Evolutionary conservation across 2,329 filamentous ascomycete genomes (phyloP).

Genomic region (Colletotrichum sp.): DNA sequence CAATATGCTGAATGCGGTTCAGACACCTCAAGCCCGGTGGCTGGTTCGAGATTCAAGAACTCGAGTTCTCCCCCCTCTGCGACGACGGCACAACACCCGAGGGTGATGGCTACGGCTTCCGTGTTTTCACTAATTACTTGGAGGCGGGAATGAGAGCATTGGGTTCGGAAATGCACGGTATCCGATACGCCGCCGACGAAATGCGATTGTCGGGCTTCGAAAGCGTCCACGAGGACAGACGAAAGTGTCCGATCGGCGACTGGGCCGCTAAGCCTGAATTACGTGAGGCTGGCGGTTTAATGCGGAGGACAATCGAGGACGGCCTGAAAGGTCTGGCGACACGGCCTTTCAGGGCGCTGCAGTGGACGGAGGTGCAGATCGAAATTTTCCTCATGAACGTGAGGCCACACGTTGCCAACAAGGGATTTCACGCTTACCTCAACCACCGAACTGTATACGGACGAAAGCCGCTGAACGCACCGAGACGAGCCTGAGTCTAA

Average conservation of each 20-base stretch:
- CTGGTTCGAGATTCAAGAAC: constrained; percentile 55
- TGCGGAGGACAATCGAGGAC: constrained; percentile 47
- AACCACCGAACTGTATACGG: constrained; percentile 44
- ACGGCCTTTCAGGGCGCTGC: constrained; percentile 41
- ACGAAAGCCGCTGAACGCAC: constrained; percentile 35
- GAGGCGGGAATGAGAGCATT: constrained; percentile 43
- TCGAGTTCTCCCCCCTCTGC: constrained; percentile 43
- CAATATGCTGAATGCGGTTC: neutral
- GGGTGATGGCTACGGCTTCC: constrained; percentile 48
- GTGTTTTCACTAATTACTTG: constrained; percentile 50
- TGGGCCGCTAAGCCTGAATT: constrained; percentile 48
- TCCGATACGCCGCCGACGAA: constrained; percentile 38
- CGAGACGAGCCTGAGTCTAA: neutral
- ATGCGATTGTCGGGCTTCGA: constrained; percentile 47
- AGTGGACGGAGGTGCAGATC: constrained; percentile 45
- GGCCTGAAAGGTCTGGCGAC: constrained; percentile 43
- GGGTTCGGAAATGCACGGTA: constrained; percentile 47
- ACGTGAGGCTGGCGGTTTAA: constrained; percentile 45
- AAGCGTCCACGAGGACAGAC: constrained; percentile 41
- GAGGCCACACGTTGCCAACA: constrained; percentile 40
- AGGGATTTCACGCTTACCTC: constrained; percentile 43
- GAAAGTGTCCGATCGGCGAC: constrained; percentile 53
- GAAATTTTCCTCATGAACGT: constrained; percentile 50
- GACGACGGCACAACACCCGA: constrained; percentile 49
- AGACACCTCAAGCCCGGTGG: constrained; percentile 59